Percentiles rank a stretch among this genome's conserved stretches.
Conservation (phyloP, 192 early-diverging fungal species). For the Coemansia sp. region DNA sequence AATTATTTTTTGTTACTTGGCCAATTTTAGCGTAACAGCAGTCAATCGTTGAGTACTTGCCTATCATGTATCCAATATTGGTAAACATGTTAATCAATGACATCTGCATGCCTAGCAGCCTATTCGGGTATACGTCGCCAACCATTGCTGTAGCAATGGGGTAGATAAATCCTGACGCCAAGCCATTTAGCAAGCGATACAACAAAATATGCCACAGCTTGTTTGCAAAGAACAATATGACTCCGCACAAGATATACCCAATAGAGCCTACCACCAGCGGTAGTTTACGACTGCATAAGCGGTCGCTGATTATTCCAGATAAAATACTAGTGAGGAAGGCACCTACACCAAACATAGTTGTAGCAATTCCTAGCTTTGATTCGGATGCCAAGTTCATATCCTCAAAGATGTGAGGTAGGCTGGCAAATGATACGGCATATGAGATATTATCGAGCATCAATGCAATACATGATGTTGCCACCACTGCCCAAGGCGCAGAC, state of each 20-base stretch:
- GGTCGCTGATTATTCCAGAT: conserved; percentile 45
- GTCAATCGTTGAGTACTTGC: conserved; percentile 4
- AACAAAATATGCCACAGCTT: conserved; percentile 44
- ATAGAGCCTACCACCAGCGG: conserved; percentile 32
- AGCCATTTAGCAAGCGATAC: conserved; percentile 44
- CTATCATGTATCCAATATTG: conserved; percentile 38
- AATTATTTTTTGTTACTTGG: neutral
- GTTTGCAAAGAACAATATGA: conserved; percentile 33
- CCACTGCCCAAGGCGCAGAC: conserved; percentile 23
- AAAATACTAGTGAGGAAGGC: conserved; percentile 35
- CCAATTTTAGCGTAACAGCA: neutral
- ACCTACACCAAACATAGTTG: conserved; percentile 47
- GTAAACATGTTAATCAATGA: conserved; percentile 31
- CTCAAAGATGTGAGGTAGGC: conserved; percentile 49
- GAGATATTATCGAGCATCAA: conserved; percentile 39
- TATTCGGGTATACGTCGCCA: conserved; percentile 48
- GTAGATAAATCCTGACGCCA: conserved; percentile 46
- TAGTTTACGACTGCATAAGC: conserved; percentile 35
- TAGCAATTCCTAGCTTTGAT: conserved; percentile 30
- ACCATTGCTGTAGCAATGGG: conserved; percentile 32
- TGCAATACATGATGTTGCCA: conserved; percentile 34
- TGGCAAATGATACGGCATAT: conserved; percentile 46
- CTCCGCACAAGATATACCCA: conserved; percentile 28
- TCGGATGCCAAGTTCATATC: conserved; percentile 47
- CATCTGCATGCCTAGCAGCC: conserved; percentile 46